phyloP scores from a whole-genome alignment of 176 grass and related monocot species.

The Rhynchospora pubera region DNA sequence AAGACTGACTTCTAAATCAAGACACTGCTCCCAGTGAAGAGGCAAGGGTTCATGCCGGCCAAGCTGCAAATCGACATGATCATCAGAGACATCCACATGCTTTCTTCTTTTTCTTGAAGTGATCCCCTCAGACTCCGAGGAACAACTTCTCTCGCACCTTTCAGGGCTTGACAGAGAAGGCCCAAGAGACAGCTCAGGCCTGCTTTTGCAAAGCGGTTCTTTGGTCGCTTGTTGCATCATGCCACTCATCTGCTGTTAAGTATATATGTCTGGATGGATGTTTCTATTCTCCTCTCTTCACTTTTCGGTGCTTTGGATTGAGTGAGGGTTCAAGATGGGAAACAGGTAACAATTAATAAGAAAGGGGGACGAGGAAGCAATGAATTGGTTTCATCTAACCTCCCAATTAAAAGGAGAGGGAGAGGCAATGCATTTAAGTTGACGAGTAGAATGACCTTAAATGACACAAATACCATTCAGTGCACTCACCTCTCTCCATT shows the following conservation, averaged over 20 bases:
- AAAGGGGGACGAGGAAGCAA: constrained; percentile 20
- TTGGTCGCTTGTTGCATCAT: neutral
- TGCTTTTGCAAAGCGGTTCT: constrained; percentile 11
- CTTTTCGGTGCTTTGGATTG: constrained; percentile 36
- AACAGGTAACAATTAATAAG: constrained; percentile 44
- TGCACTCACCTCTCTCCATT: constrained; percentile 61
- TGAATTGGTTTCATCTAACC: constrained; percentile 83
- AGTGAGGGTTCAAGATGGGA: constrained; percentile 56
- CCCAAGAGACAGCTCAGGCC: constrained; percentile 63
- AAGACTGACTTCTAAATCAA: constrained; percentile 67
- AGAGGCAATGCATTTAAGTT: constrained; percentile 69
- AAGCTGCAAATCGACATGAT: constrained; percentile 65
- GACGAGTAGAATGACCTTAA: constrained; percentile 81
- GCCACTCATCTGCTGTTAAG: neutral
- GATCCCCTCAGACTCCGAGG: constrained; percentile 61
- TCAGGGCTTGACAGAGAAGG: constrained; percentile 20
- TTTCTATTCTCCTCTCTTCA: constrained; percentile 1
- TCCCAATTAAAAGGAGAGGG: constrained; percentile 55
- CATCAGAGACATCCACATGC: constrained; percentile 41
- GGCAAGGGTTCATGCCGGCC: constrained; percentile 53
- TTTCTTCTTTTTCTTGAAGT: constrained; percentile 72
- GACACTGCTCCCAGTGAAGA: constrained; percentile 89
- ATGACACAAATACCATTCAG: constrained; percentile 60
- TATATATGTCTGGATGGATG: neutral
- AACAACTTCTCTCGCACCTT: constrained; percentile 37